Evolutionary conservation across 2,329 filamentous ascomycete genomes (phyloP), one percentile per base, ranked within the genome.

Genomic region (Aureobasidium sp.): DNA sequence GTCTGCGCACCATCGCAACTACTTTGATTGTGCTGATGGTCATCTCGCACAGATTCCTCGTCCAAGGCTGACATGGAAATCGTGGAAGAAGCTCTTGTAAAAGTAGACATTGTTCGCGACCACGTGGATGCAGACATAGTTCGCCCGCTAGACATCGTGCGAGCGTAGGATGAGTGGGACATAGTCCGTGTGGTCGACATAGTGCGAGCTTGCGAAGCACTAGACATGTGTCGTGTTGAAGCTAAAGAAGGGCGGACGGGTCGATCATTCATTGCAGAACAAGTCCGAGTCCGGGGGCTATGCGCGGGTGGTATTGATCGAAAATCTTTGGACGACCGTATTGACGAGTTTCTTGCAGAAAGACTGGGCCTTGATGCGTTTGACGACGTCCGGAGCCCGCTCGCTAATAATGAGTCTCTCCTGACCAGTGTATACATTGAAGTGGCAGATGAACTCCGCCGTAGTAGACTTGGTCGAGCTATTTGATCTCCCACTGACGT

Each of bases 361-460:
- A 44, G 26, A 39, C 39, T 43, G 13, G 44, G 50, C 8, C 50
- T 32, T 13, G 50, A 62, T 24, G 29, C 48, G 10, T 27, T 55
- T 17, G 47, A 61, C 13, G 20, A 13, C 17, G 26, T 61, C 0
- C 59, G 48, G 10, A 3, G 2, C 26, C 39, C 36, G 6, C 24
- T 32, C n/a, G 26, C 39, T 13, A 41, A 17, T 15, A 53, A 8
- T 12, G 61, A 62, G 13, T 62, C 61, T 26, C 61, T n/a, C 17
- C 61, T 62, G 9, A 62, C 61, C 8, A 62, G 41, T n/a, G 50
- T 55, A 26, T 50, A 62, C 61, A 56, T 50, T 8, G 60, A 32
- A n/a, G 41, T 29, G 1, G 43, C 24, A n/a, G 43, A 39, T 17
- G 41, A 50, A 32, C 32, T 26, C 34, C 44, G 39, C 5, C 50